Base-by-base conservation (phyloP, 1,284 basidiomycete species). In the Ganoderma sinense region DNA sequence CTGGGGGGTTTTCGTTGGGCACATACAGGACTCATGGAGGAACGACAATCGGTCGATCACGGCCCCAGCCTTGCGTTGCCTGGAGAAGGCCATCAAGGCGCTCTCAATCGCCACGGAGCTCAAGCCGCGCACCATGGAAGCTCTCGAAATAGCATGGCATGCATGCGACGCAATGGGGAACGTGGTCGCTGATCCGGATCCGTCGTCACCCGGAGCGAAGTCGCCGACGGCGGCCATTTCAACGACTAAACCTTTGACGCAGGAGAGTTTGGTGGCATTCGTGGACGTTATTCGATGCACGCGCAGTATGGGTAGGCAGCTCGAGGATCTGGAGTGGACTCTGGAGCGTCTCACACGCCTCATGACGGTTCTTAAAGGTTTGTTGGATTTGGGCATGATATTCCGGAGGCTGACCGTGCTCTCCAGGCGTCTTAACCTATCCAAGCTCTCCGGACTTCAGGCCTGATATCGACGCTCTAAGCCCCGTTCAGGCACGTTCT, bases 241-340 rank as follows among this genome's bases (percentile, higher is more conserved):
- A 56, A 45, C 79, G 45, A 76, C 73, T 10, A 76, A 83, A 48
- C 86, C 91, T 0, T 94, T 96, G 78, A 96, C 95, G 1, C 97
- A 99, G 78, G 94, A 95, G 73, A 95, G 93, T 76, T 84, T 98
- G 48, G 88, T 96, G 53, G 92, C 93, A 0, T 92, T 91, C 74
- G 87, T 96, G 36, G 90, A 94, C 72, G 89, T 93, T 23, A 85
- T 95, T 40, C 86, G 86, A 67, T 86, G 85, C 70, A 87, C 87
- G n/a, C 83, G 91, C 70, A 81, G 79, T 60, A 82, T 87, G 11
- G 87, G 85, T 68, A 80, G 84, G 62, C 76, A 80, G 6, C 78
- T 89, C 23, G 84, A 86, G 64, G 85, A 84, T 3, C 79, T 73
- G n/a, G 92, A 91, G 76, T 94, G 89, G 93, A 80, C 85, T 33